These are phyloP conservation scores for Candida corydali DNA, from an alignment of 805 yeast genomes.

Conservation along the genomic window DNA sequence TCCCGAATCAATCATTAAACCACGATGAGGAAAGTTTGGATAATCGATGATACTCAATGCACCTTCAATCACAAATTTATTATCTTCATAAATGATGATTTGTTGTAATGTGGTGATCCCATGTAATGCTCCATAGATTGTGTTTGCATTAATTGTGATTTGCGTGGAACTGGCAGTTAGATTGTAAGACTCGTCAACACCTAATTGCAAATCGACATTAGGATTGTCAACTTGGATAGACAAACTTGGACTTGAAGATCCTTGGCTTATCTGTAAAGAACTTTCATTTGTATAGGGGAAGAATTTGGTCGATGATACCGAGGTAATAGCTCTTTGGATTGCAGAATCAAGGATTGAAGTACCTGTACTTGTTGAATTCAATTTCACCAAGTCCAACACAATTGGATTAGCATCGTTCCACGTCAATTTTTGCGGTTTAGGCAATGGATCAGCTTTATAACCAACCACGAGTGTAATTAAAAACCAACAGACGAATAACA, in stretches of 20 bases:
- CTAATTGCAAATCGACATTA: constrained; percentile 27
- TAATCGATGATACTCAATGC: constrained; percentile 29
- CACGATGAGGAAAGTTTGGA: constrained; percentile 36
- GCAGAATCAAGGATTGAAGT: constrained; percentile 5
- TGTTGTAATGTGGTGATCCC: constrained; percentile 39
- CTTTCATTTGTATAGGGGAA: background rate
- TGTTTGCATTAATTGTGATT: constrained; percentile 24
- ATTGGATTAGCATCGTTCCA: constrained; percentile 15
- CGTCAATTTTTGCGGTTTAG: constrained; percentile 18
- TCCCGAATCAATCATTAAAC: constrained; percentile 36
- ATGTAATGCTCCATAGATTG: constrained; percentile 41
- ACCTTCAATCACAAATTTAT: constrained; percentile 26
- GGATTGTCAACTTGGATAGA: constrained; percentile 15
- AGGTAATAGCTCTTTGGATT: constrained; percentile 4
- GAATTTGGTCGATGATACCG: constrained; percentile 25
- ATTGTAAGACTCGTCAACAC: constrained; percentile 34
- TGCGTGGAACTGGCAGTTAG: constrained; percentile 13
- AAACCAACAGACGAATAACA: too few species aligned
- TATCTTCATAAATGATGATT: constrained; percentile 21
- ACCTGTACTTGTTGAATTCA: background rate
- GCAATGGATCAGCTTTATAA: constrained; percentile 16
- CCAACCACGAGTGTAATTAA: background rate
- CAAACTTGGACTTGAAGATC: background rate
- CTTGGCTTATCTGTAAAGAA: background rate
- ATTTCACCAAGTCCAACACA: constrained; percentile 2